Evolutionary conservation across 2,329 filamentous ascomycete species (phyloP), one percentile per base, ranked within the genome.

Genomic region (Dothidotthia symphoricarpi): DNA sequence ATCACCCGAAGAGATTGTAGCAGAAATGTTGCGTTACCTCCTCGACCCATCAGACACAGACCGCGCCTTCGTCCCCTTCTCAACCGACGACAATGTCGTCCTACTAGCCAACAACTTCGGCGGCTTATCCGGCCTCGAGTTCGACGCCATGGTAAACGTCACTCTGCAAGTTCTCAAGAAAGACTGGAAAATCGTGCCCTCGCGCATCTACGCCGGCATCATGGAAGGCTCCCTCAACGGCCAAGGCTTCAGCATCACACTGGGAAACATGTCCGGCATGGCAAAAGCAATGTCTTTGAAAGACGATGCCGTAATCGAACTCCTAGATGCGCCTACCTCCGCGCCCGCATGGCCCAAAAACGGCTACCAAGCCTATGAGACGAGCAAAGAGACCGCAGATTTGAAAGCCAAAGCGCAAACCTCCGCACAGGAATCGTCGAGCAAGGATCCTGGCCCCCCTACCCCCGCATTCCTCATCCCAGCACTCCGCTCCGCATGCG

Each of bases 221-320:
- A 73, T 78, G 30, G 75, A 78, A 42, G 77, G 75, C 0, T 77
- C 73, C 0, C 60, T 79, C 7, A 78, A 79, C 47, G 76, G 71
- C 1, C 75, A 76, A 6, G 76, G 76, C 4, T 79, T 77, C 66
- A 76, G 72, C 6, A 73, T 79, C 22, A 77, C 75, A 1, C 57
- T 80, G 0, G 74, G 74, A 22, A 78, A 78, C 47, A 60, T 79
- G 31, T 69, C 69, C 3, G 63, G 69, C 24, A 71, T 74, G 48
- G 68, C 71, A 5, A 59, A 61, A 17, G 55, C 67, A 9, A 70
- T 71, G 46, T 55, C 59, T 4, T 53, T 68, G n/a, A 52, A 61
- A 0, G 55, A 63, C 12, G 43, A 49, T 11, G 71, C 74, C 19
- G 59, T 78, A 16, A 63, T 77, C 15, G 59, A 66, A 1, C 59